These are phyloP conservation scores for Melampsora larici-populina DNA, from an alignment of 1,284 basidiomycete genomes.

Conservation along the genomic window DNA sequence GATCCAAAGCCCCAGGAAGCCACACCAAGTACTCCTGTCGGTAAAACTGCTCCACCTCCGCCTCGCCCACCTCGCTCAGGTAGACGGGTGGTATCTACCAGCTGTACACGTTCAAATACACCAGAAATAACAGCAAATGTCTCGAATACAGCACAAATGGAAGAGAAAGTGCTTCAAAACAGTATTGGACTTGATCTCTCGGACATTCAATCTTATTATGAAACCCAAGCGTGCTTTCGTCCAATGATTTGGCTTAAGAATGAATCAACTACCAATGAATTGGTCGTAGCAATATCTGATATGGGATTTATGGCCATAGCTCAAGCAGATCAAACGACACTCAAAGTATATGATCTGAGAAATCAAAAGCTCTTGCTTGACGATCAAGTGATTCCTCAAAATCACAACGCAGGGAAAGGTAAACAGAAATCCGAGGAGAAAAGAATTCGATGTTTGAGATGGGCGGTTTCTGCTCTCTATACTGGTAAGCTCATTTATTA, in stretches of 20 bases:
- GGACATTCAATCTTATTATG: background rate
- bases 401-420: background rate
- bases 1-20: background rate
- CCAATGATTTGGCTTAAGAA: conserved; percentile 1
- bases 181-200: background rate
- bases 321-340: conserved; percentile 9
- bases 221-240: background rate
- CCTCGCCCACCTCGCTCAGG: background rate
- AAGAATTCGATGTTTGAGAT: conserved; percentile 9
- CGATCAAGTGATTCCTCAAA: conserved; percentile 12
- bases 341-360: conserved; percentile 37
- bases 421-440: conserved; percentile 17
- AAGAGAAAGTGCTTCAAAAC: background rate
- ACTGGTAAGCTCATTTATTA: conserved; percentile 8
- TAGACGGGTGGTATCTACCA: background rate
- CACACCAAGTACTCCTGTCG: background rate
- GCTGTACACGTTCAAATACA: background rate
- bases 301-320: conserved; percentile 37
- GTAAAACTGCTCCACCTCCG: background rate
- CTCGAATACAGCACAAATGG: background rate
- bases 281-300: conserved; percentile 13
- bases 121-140: background rate
- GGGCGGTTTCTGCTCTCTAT: conserved; percentile 21
- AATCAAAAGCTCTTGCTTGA: conserved; percentile 30
- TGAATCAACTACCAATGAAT: background rate